Conservation (phyloP, 495 filamentous ascomycete genomes). For the Penicillium fimorum region DNA sequence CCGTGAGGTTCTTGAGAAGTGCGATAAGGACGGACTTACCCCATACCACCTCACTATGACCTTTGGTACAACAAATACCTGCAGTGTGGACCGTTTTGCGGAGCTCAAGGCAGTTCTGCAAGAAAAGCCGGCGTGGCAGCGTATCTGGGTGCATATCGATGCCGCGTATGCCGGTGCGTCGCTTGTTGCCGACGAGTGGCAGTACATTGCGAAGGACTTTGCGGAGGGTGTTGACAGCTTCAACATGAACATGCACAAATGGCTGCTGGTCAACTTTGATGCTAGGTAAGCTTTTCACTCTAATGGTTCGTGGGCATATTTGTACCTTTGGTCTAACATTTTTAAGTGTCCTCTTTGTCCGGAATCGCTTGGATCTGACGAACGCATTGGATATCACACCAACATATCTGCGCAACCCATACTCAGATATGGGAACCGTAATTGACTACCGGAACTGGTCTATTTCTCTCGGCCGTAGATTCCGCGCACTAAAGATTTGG, state of each 20-base stretch:
- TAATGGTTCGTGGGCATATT: neutral
- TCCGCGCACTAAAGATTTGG: constrained; percentile 93
- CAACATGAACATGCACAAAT: constrained; percentile 97
- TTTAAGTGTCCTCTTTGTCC: constrained; percentile 70
- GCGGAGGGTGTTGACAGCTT: constrained; percentile 73
- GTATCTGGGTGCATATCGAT: constrained; percentile 94
- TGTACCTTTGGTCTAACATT: neutral
- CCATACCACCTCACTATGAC: constrained; percentile 88
- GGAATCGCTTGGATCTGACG: constrained; percentile 69
- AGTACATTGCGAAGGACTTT: constrained; percentile 63
- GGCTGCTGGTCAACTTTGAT: constrained; percentile 94
- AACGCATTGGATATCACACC: constrained; percentile 80
- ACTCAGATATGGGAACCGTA: constrained; percentile 77
- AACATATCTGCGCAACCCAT: constrained; percentile 76
- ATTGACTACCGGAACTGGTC: constrained; percentile 99
- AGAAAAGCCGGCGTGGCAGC: constrained; percentile 55
- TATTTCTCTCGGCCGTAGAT: constrained; percentile 91
- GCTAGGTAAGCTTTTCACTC: constrained; percentile 49
- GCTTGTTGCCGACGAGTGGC: constrained; percentile 77
- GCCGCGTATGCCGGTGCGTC: constrained; percentile 91
- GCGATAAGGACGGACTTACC: constrained; percentile 61
- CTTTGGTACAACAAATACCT: constrained; percentile 84
- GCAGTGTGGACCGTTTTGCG: constrained; percentile 77
- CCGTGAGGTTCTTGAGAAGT: constrained; percentile 58
- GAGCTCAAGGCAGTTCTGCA: constrained; percentile 64